phyloP scores from a whole-genome alignment of 2,329 filamentous ascomycete genomes.

The Fusarium sp. region DNA sequence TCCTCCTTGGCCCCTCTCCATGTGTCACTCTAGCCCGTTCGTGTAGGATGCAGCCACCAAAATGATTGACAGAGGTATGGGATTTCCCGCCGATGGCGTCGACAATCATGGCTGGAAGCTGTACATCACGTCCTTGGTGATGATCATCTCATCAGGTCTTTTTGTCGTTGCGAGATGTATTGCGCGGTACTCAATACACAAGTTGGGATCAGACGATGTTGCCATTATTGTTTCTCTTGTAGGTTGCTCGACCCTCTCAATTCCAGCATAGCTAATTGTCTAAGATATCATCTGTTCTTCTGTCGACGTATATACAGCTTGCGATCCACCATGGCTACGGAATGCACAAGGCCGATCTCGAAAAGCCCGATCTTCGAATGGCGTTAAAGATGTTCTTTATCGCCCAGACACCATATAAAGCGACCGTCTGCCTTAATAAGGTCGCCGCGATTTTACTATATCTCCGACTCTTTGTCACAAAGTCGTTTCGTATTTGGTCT shows the following conservation, averaged over 20 bases:
- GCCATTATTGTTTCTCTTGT: not conserved
- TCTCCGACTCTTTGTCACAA: not conserved
- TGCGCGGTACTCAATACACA: not conserved
- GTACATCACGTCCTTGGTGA: not conserved
- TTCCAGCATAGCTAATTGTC: accelerated
- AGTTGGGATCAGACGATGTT: not conserved
- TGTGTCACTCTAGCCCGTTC: not conserved
- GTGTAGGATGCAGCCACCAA: not conserved
- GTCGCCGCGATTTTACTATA: not conserved
- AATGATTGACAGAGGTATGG: not conserved
- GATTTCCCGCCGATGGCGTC: not conserved
- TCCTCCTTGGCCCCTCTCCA: not conserved
- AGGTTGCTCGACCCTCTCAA: accelerated
- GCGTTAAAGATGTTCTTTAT: not conserved
- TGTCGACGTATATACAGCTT: not conserved
- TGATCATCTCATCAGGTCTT: not conserved
- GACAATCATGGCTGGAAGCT: not conserved
- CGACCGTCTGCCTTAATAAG: not conserved
- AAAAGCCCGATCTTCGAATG: not conserved
- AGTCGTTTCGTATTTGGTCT: not conserved
- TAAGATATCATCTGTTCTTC: not conserved
- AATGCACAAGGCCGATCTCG: not conserved
- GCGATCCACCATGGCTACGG: not conserved
- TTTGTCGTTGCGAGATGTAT: not conserved
- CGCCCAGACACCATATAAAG: not conserved